Percentiles rank a stretch among this genome's conserved stretches.
Conservation (phyloP, 2,329 filamentous ascomycete genomes). For the Helotiales sp. region DNA sequence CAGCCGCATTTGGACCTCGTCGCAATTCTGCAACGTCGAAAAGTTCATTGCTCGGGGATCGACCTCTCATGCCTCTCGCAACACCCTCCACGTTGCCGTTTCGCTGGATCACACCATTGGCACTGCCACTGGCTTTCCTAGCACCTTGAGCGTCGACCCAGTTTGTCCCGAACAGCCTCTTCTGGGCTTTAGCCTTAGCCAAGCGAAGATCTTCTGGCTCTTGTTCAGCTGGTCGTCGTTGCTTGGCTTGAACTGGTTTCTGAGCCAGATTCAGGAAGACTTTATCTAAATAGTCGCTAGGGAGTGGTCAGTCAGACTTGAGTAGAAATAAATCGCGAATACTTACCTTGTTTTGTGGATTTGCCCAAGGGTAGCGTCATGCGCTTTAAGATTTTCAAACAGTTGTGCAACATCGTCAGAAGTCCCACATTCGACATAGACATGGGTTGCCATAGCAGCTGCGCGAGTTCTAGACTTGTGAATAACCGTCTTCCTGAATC, state of each 20-base stretch:
- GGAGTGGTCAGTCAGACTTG: background rate
- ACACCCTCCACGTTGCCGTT: background rate
- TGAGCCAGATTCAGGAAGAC: constrained; percentile 2
- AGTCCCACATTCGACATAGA: constrained; percentile 13
- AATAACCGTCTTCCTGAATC: background rate
- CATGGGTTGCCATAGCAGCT: background rate
- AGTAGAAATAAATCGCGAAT: background rate
- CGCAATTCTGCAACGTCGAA: background rate
- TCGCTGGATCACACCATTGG: background rate
- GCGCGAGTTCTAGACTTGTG: background rate
- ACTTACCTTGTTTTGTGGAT: background rate
- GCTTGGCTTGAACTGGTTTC: background rate
- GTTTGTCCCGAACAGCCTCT: background rate
- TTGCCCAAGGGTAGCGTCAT: background rate
- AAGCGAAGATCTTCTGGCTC: constrained; percentile 16
- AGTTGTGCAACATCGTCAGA: constrained; percentile 7
- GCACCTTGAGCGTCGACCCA: background rate
- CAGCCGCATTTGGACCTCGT: background rate
- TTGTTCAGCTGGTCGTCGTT: background rate
- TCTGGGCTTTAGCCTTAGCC: constrained; percentile 5
- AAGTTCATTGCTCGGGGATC: background rate
- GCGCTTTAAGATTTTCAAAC: background rate
- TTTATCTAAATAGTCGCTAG: constrained; percentile 16
- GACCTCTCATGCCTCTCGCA: background rate
- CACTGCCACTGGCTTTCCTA: background rate